phyloP scores from a whole-genome alignment of 164 flowering plant species.

The Cinnamomum micranthum region DNA sequence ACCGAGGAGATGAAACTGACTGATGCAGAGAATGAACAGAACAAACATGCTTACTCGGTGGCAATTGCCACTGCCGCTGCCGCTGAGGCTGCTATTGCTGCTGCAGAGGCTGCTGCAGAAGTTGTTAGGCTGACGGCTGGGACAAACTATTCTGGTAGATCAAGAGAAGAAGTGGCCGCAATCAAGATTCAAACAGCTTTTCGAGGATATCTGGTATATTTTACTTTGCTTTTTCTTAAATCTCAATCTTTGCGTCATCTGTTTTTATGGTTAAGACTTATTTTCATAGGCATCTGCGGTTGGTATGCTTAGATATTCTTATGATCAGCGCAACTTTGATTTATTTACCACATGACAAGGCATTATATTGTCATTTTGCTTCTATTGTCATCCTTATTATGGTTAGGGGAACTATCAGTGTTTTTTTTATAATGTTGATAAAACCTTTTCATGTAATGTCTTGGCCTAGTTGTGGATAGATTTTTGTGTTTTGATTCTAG shows the following conservation, averaged over 20 bases:
- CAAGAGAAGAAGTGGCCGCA: constrained; percentile 73
- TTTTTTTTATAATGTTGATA: too few relatives aligned
- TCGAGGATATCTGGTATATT: constrained; percentile 67
- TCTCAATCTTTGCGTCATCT: background rate
- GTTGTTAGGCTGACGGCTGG: constrained; percentile 53
- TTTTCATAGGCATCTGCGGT: background rate
- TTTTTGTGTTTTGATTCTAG: too few relatives aligned
- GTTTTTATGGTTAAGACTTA: background rate
- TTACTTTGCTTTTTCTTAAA: background rate
- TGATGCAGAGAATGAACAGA: constrained; percentile 61
- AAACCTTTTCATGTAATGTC: too few relatives aligned
- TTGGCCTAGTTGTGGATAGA: too few relatives aligned
- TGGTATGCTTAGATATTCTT: background rate
- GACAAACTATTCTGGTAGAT: constrained; percentile 50
- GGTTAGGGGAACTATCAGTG: too few relatives aligned
- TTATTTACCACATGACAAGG: too few relatives aligned
- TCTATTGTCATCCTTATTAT: too few relatives aligned
- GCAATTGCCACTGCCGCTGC: constrained; percentile 79
- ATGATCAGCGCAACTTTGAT: background rate
- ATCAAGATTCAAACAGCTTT: constrained; percentile 80
- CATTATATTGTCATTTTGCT: too few relatives aligned
- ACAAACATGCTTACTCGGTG: constrained; percentile 70
- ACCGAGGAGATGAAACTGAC: constrained; percentile 45
- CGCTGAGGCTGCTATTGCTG: constrained; percentile 81
- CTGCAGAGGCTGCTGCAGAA: constrained; percentile 80